These are phyloP conservation scores for Blastocystis sp. DNA, from an alignment of 352 stramenopile species.

Conservation along the genomic window DNA sequence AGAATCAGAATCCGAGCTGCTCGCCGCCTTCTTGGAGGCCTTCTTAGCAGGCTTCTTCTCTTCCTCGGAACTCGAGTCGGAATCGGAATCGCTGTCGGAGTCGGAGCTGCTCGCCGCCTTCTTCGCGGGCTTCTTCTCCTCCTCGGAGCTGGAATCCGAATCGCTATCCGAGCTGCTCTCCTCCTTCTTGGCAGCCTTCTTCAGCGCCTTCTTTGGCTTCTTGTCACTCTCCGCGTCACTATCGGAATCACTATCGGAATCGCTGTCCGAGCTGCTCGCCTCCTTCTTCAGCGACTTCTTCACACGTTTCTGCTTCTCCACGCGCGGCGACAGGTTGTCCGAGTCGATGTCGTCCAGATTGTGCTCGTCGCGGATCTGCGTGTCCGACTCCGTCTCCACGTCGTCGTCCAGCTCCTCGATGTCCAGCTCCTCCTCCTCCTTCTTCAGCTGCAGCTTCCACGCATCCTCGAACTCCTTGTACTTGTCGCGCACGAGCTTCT, in stretches of 20 bases:
- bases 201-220: not conserved
- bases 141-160: conserved; percentile 2
- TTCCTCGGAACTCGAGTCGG: not conserved
- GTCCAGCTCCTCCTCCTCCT: conserved; percentile 54
- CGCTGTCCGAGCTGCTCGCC: not conserved
- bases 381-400: conserved; percentile 45
- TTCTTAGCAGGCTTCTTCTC: not conserved
- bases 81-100: conserved; percentile 26
- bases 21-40: not conserved
- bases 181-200: not conserved
- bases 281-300: conserved; percentile 19
- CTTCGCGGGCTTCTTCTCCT: not conserved
- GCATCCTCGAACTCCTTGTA: conserved; percentile 53
- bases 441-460: conserved; percentile 53
- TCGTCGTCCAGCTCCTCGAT: conserved; percentile 50
- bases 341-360: conserved; percentile 44
- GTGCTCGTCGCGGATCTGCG: conserved; percentile 43
- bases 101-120: too few relatives aligned
- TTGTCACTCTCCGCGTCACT: not conserved
- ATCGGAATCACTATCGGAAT: not conserved
- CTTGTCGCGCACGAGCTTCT: conserved; percentile 52
- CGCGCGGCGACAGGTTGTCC: not conserved
- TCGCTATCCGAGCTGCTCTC: not conserved
- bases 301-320: not conserved
- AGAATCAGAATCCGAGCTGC: not conserved